Evolutionary conservation across 228 moss, liverwort and hornwort species (phyloP).

Genomic region (Sphagnum fallax): DNA sequence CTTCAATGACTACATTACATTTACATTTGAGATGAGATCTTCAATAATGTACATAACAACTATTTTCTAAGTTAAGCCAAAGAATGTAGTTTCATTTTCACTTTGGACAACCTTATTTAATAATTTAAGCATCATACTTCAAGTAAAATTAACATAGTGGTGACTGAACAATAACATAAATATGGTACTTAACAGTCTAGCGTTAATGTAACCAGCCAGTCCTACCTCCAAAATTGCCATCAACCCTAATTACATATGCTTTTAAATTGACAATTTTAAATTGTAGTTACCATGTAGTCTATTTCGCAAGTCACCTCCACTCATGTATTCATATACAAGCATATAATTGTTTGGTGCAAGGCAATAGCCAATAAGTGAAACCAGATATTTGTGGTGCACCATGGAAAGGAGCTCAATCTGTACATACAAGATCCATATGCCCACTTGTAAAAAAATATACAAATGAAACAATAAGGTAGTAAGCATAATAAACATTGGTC

Average conservation of each 20-base stretch:
- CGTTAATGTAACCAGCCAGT: not conserved
- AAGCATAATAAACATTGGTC: not conserved
- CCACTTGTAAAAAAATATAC: no score
- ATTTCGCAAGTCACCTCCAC: slow-evolving; percentile 51
- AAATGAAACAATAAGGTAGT: no score
- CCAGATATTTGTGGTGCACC: slow-evolving; percentile 68
- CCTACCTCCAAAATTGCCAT: not conserved
- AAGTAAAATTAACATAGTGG: no score
- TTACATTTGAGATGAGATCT: not conserved
- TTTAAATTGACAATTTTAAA: not conserved
- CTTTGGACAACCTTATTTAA: not conserved
- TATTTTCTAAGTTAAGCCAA: not conserved
- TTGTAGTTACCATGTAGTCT: slow-evolving; percentile 46
- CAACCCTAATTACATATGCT: not conserved
- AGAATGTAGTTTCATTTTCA: not conserved
- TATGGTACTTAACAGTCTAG: not conserved
- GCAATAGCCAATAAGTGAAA: slow-evolving; percentile 57
- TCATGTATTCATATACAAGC: slow-evolving; percentile 58
- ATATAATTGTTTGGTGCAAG: slow-evolving; percentile 37
- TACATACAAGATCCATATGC: not conserved
- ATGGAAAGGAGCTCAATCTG: slow-evolving; percentile 64
- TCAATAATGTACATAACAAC: not conserved
- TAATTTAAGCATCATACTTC: not conserved
- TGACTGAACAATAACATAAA: not conserved
- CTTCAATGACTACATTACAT: not conserved